These are phyloP conservation scores for Prunus padus DNA, from an alignment of 306 rosid species.

Conservation along the genomic window DNA sequence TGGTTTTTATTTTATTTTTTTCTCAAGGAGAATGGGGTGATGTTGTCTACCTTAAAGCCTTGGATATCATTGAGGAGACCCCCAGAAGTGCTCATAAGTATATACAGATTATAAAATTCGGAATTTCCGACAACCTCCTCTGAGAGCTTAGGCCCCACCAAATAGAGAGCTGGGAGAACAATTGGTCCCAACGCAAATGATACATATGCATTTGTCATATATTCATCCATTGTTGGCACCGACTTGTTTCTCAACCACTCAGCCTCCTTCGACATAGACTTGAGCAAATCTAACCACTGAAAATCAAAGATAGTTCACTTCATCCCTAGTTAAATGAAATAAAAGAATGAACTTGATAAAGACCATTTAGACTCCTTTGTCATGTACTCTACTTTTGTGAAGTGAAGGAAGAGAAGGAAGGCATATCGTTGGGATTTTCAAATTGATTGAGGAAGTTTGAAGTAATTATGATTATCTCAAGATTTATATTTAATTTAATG, in stretches of 20 bases:
- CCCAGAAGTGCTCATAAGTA: conserved; percentile 60
- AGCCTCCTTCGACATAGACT: conserved; percentile 70
- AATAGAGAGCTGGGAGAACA: conserved; percentile 73
- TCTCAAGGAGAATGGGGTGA: not conserved
- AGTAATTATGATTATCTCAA: too few species aligned
- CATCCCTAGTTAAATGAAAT: not conserved
- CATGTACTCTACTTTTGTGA: not conserved
- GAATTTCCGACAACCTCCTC: conserved; percentile 33
- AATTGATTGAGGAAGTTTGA: too few species aligned
- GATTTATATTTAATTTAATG: too few species aligned
- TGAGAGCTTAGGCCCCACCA: conserved; percentile 74
- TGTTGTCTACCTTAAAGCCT: conserved; percentile 49
- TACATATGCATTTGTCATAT: conserved; percentile 59
- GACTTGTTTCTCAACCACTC: conserved; percentile 53
- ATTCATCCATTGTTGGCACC: conserved; percentile 63
- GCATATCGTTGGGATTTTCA: too few species aligned
- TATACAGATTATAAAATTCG: conserved; percentile 46
- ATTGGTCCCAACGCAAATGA: conserved; percentile 78
- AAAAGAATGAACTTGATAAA: not conserved
- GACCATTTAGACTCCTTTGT: not conserved
- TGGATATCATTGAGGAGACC: conserved; percentile 75
- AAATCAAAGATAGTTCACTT: conserved; percentile 20
- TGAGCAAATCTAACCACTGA: conserved; percentile 76
- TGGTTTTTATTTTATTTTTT: too few species aligned
- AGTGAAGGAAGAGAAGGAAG: not conserved